Evolutionary conservation across 2,329 filamentous ascomycete genomes (phyloP), one percentile per base, ranked within the genome.

Genomic region (Setomelanomma holmii): DNA sequence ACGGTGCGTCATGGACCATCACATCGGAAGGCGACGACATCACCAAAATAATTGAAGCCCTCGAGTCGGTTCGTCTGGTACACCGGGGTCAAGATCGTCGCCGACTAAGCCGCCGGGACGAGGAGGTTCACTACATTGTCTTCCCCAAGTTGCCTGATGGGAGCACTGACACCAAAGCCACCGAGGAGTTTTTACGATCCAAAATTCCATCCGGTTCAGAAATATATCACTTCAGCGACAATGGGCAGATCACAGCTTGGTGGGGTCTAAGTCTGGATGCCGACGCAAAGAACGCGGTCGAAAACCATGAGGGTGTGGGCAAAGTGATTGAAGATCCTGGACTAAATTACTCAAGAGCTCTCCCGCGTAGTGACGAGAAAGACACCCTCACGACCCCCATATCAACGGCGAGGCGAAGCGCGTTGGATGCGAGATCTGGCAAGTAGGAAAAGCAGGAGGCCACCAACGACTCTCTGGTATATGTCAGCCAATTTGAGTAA

Each of bases 121-220:
- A 42, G 22, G 40, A 30, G 22, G 23, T 42, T 40, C 39, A 40
- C 40, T 42, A 42, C 40, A 42, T 30, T 30, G 40, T 42, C 40
- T 42, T 42, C 40, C 22, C 40, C 23, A 42, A 42, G 40, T 30
- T 30, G 40, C 40, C 40, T 30, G 12, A 42, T 30, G 23, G 40
- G 22, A 42, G 40, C 40, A 42, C 40, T 42, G 40, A 42, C 23
- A 42, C 40, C 40, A 42, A 42, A 42, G 40, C 40, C 22, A 43
- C 40, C 23, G 40, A 43, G 23, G 40, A 43, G 40, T 43, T 43
- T 33, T 33, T 43, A 33, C 22, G 23, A 33, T 43, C 40, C 40
- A 43, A 43, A 33, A 33, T 43, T 27, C 40, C 22, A 43, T 20
- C 23, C 16, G 24, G 40, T 33, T 30, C 24, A 33, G 22, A 43